Percentiles rank a stretch among this genome's conserved stretches.
phyloP scores from a whole-genome alignment of 2,329 filamentous ascomycete genomes.

The Neonectria hederae region DNA sequence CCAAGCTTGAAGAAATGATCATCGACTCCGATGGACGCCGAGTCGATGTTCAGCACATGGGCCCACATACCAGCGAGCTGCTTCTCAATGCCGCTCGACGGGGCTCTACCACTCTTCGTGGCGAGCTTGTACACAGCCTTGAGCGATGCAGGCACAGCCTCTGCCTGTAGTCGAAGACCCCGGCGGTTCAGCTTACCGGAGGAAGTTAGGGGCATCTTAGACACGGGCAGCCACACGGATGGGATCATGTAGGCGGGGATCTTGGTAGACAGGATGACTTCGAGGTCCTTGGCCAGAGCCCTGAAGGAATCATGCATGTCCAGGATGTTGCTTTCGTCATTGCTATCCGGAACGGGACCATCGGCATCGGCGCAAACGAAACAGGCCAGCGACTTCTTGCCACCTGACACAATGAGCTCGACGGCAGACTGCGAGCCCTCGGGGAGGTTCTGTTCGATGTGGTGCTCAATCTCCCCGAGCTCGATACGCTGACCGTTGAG shows the following conservation, averaged over 20 bases:
- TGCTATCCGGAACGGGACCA: slow-evolving; percentile 1
- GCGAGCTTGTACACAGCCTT: slow-evolving; percentile 29
- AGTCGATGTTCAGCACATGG: slow-evolving; percentile 16
- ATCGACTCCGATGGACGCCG: slow-evolving; percentile 19
- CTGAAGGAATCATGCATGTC: slow-evolving; percentile 8
- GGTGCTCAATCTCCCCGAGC: slow-evolving; percentile 55
- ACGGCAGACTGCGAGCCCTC: slow-evolving; percentile 29
- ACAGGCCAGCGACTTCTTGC: slow-evolving; percentile 32
- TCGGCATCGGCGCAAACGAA: slow-evolving; percentile 28
- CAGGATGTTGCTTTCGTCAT: slow-evolving; percentile 1
- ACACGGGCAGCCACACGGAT: slow-evolving; percentile 51
- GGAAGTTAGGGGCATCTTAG: slow-evolving; percentile 52
- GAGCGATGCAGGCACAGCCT: slow-evolving; percentile 1
- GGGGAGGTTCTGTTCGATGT: slow-evolving; percentile 43
- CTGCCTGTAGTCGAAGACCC: slow-evolving; percentile 38
- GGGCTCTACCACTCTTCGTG: slow-evolving; percentile 40
- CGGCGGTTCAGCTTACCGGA: slow-evolving; percentile 57
- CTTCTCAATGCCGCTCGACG: slow-evolving; percentile 43
- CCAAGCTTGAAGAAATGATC: slow-evolving; percentile 58
- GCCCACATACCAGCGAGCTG: slow-evolving; percentile 30
- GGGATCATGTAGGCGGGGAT: slow-evolving; percentile 53
- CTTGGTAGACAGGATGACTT: slow-evolving; percentile 2
- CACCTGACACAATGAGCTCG: slow-evolving; percentile 26
- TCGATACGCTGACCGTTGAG: slow-evolving; percentile 67
- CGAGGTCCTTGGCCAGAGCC: slow-evolving; percentile 12